Percentiles rank a stretch among this genome's conserved stretches.
phyloP scores from a whole-genome alignment of 495 filamentous ascomycete species.

The Aspergillus bridgeri region DNA sequence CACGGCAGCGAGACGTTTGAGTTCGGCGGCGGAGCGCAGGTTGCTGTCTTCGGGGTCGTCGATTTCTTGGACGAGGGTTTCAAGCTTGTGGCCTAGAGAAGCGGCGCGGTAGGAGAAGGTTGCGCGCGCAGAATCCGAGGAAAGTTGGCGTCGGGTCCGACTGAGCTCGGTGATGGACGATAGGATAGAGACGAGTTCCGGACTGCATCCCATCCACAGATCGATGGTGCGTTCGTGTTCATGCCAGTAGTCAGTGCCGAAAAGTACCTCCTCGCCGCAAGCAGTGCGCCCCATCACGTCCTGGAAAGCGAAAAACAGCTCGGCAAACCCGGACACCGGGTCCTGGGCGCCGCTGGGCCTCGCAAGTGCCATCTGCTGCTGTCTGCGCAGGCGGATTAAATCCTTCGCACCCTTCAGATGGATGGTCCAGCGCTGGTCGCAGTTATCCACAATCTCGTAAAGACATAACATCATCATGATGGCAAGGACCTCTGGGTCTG shows the following conservation, averaged over 20 bases:
- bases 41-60: constrained; percentile 28
- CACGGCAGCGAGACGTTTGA: constrained; percentile 40
- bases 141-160: constrained; percentile 27
- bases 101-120: constrained; percentile 29
- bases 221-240: constrained; percentile 36
- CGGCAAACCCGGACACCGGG: constrained; percentile 35
- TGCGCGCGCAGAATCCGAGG: constrained; percentile 21
- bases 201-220: constrained; percentile 47
- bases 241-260: constrained; percentile 43
- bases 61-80: constrained; percentile 34
- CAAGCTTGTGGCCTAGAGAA: constrained; percentile 28
- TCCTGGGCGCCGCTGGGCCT: constrained; percentile 14
- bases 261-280: constrained; percentile 38
- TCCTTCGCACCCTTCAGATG: constrained; percentile 45
- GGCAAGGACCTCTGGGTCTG: constrained; percentile 37
- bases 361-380: constrained; percentile 19
- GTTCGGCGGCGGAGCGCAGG: constrained; percentile 35
- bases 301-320: constrained; percentile 47
- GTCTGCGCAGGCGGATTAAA: constrained; percentile 36
- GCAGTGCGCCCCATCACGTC: constrained; percentile 49
- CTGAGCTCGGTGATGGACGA: constrained; percentile 44
- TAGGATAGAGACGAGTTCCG: constrained; percentile 38
- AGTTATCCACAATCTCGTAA: constrained; percentile 46
- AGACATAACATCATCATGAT: constrained; percentile 48
- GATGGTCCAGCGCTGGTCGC: constrained; percentile 42